A percentile compares a stretch with the other conserved stretches of the same genome.
Conservation (phyloP, 129 eudicot genomes). For the Pseudognaphalium luteoalbum region DNA sequence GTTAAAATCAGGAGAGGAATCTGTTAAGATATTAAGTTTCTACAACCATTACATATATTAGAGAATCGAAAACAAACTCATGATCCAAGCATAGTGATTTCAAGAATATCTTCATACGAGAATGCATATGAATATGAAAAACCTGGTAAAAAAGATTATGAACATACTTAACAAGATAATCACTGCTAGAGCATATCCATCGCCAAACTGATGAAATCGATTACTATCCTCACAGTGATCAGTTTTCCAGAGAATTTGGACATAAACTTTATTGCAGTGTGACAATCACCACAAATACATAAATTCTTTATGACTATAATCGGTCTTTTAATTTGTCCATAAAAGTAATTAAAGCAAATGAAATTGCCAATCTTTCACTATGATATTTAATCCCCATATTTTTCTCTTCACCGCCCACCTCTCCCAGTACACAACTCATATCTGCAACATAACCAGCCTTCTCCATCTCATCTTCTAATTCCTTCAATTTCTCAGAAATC, state of each 20-base stretch:
- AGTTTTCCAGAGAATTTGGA: slow-evolving; percentile 70
- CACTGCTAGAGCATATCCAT: slow-evolving; percentile 80
- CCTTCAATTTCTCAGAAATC: slow-evolving; percentile 67
- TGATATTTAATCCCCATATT: slow-evolving; percentile 62
- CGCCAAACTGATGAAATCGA: slow-evolving; percentile 74
- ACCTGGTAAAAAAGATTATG: too few species aligned
- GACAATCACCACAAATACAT: slow-evolving; percentile 92
- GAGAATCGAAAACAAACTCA: too few species aligned
- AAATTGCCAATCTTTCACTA: slow-evolving; percentile 83
- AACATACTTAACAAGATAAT: slow-evolving; percentile 36
- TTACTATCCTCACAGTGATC: slow-evolving; percentile 79
- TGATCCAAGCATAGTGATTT: too few species aligned
- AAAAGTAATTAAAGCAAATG: slow-evolving; percentile 70
- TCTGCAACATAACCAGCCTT: slow-evolving; percentile 82
- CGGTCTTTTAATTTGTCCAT: slow-evolving; percentile 61
- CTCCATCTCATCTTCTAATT: slow-evolving; percentile 65
- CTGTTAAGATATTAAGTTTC: too few species aligned
- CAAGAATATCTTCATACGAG: too few species aligned
- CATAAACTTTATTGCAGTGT: slow-evolving; percentile 78
- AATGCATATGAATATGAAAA: too few species aligned
- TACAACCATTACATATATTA: too few species aligned
- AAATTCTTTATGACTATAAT: slow-evolving; percentile 85
- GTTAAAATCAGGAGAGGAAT: too few species aligned
- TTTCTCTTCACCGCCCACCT: slow-evolving; percentile 72
- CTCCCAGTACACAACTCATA: slow-evolving; percentile 70